A percentile compares a stretch with the other conserved stretches of the same genome.
Conservation (phyloP, 371 early-diverging fungal genomes). For the Actinomortierella wolfii region DNA sequence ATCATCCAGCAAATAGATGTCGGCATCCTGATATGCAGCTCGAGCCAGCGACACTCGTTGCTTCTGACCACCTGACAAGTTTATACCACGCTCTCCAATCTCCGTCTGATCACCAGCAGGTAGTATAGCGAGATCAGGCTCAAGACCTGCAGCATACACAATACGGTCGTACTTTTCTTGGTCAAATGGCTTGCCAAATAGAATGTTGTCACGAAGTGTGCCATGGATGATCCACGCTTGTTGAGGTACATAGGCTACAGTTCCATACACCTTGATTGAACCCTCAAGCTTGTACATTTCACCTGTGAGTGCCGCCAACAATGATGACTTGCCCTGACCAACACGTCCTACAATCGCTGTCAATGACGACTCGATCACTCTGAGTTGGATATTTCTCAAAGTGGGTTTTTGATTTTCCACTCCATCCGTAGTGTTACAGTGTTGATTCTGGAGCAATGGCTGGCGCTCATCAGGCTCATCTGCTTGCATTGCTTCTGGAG, state of each 20-base stretch:
- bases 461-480: constrained; percentile 42
- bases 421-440: neutral
- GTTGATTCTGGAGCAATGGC: neutral
- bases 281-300: constrained; percentile 81
- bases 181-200: constrained; percentile 86
- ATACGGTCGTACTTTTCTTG: constrained; percentile 72
- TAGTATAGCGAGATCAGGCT: constrained; percentile 79
- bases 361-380: constrained; percentile 63
- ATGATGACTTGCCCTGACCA: constrained; percentile 86
- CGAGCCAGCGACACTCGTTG: constrained; percentile 71
- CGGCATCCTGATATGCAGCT: constrained; percentile 55
- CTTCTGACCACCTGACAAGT: constrained; percentile 86
- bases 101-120: constrained; percentile 84
- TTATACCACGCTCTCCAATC: constrained; percentile 95
- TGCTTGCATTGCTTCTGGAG: neutral
- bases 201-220: constrained; percentile 88
- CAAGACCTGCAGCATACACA: constrained; percentile 67
- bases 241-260: constrained; percentile 89
- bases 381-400: constrained; percentile 68
- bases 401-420: constrained; percentile 45
- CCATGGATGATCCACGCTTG: constrained; percentile 93
- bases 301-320: constrained; percentile 82
- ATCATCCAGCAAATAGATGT: constrained; percentile 58
- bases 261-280: constrained; percentile 69
- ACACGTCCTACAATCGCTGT: constrained; percentile 86